Conservation (phyloP, 1,139 yeast species). For the Hemisphaericaspora subhashii region DNA sequence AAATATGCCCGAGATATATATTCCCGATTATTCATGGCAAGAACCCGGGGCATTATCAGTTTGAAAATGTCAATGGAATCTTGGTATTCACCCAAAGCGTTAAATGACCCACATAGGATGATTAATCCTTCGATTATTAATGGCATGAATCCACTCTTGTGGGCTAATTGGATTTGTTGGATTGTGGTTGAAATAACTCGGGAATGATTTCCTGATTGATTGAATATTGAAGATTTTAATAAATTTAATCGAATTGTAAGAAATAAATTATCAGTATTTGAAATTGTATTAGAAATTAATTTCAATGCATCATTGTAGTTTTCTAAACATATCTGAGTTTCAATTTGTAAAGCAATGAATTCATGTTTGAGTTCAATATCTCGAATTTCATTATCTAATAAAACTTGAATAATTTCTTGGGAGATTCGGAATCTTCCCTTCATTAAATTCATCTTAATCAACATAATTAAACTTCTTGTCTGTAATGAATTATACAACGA, state of each 20-base stretch:
- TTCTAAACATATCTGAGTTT: constrained; percentile 28
- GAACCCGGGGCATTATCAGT: constrained; percentile 40
- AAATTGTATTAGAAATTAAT: constrained; percentile 24
- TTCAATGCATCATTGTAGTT: constrained; percentile 38
- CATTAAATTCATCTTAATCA: constrained; percentile 35
- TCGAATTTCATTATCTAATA: constrained; percentile 26
- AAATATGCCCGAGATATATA: constrained; percentile 38
- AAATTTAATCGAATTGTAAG: constrained; percentile 45
- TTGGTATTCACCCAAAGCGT: constrained; percentile 29
- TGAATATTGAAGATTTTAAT: constrained; percentile 42
- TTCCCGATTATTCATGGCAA: constrained; percentile 34
- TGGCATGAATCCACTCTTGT: constrained; percentile 38
- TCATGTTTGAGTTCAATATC: constrained; percentile 35
- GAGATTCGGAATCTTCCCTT: constrained; percentile 35
- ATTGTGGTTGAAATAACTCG: constrained; percentile 45
- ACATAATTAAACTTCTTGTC: constrained; percentile 35
- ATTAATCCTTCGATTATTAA: constrained; percentile 43
- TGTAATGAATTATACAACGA: constrained; percentile 40
- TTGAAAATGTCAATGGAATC: constrained; percentile 40
- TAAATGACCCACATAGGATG: constrained; percentile 37
- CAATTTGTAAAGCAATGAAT: constrained; percentile 25
- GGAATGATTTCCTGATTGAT: constrained; percentile 35
- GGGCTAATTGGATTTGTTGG: constrained; percentile 45
- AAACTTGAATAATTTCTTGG: constrained; percentile 20
- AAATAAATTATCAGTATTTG: constrained; percentile 26